Percentiles rank a stretch among this genome's conserved stretches.
Conservation (phyloP, 176 grass and related monocot species). For the Zea luxurians region DNA sequence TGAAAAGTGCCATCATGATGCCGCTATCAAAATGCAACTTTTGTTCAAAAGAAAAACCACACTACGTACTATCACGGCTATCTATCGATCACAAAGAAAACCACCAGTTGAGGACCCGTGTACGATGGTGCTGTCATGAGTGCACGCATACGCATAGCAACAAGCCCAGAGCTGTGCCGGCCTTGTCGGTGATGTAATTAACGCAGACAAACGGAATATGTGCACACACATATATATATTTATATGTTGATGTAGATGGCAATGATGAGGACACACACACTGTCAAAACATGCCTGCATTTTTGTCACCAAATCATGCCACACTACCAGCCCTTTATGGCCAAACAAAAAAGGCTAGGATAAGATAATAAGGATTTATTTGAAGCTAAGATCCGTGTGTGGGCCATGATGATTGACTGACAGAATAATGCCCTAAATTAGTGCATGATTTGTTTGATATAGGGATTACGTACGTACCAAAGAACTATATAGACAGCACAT, state of each 20-base stretch:
- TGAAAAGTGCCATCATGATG: constrained; percentile 35
- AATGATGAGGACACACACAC: constrained; percentile 27
- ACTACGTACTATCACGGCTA: background rate
- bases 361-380: constrained; percentile 29
- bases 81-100: background rate
- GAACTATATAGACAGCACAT: background rate
- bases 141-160: constrained; percentile 9
- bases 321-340: constrained; percentile 15
- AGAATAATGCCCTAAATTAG: constrained; percentile 26
- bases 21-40: constrained; percentile 2
- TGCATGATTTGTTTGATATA: constrained; percentile 35
- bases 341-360: constrained; percentile 28
- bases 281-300: constrained; percentile 21
- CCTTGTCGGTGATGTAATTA: constrained; percentile 27
- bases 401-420: constrained; percentile 42
- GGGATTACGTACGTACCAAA: constrained; percentile 8
- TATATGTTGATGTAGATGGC: background rate
- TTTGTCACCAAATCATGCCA: constrained; percentile 33
- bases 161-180: constrained; percentile 19
- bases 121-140: constrained; percentile 6
- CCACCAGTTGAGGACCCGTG: background rate
- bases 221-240: too few species aligned
- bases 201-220: background rate
- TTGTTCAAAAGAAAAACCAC: background rate
- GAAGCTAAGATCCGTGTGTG: background rate